Base-by-base conservation (phyloP, 495 filamentous ascomycete genomes). In the Amphirosellinia nigrospora region DNA sequence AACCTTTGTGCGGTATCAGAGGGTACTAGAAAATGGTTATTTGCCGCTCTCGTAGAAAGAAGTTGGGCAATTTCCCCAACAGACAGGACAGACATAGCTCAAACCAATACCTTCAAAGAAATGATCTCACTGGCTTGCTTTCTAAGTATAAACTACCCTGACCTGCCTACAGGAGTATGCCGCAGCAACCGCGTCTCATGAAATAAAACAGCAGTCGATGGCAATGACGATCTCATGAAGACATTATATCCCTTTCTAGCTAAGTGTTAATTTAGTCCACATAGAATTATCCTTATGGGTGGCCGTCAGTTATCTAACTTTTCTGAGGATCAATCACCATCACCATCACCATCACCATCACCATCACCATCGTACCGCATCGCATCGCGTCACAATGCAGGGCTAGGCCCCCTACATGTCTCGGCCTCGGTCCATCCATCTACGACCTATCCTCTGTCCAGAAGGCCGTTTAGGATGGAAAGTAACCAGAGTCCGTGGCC, bases 341-440 rank as follows among this genome's bases (percentile, higher is more conserved):
- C 34, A 41, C 21, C 23, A 66, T 46, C 23, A n/a, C n/a, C n/a
- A n/a, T n/a, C n/a, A n/a, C n/a, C n/a, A 23, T 45, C 48, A 66
- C 52, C 15, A n/a, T 66, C 34, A 41, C 21, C 23, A 66, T 46
- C 23, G 45, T n/a, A 41, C 34, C 43, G 30, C n/a, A 64, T 50
- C 26, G 61, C 34, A 65, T 53, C 26, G 61, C 34, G 55, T 53
- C 46, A 39, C 21, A 16, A 10, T 23, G 60, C 13, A 46, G 39
- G 39, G 11, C 36, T 26, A 43, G 21, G 11, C 58, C 58, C 45
- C 6, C n/a, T 16, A 21, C 34, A 45, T 38, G 34, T 11, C 48
- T 55, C 45, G 32, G 45, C 62, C 30, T 26, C 45, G 28, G 23
- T 48, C n/a, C 62, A 52, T 28, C 13, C 10, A 34, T 34, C 21